Percentiles rank a stretch among this genome's conserved stretches.
Evolutionary conservation across 768 basidiomycete species (phyloP).

Genomic region (Leccinum rimulosum): DNA sequence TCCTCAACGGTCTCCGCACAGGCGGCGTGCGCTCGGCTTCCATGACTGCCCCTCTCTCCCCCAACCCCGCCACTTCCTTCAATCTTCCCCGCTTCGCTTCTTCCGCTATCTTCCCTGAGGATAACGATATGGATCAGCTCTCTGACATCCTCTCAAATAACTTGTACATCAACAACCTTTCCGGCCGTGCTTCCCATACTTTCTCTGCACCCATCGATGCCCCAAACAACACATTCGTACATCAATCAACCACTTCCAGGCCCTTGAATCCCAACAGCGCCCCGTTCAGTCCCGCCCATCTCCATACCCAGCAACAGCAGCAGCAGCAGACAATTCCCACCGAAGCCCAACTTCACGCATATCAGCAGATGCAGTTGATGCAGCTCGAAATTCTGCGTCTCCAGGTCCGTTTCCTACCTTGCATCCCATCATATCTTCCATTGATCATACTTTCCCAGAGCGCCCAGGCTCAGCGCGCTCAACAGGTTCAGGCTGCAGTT

Average conservation of each 20-base stretch:
- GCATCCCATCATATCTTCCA: conserved; percentile 1
- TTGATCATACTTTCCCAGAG: conserved; percentile 40
- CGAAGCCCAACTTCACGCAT: conserved; percentile 55
- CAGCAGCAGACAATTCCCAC: conserved; percentile 32
- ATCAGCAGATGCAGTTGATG: conserved; percentile 78
- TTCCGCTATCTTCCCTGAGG: conserved; percentile 44
- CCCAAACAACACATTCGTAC: conserved; percentile 60
- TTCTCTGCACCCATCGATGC: conserved; percentile 75
- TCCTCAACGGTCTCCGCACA: conserved; percentile 85
- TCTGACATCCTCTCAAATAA: conserved; percentile 53
- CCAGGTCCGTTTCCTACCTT: conserved; percentile 50
- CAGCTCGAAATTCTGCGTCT: conserved; percentile 80
- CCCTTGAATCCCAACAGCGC: conserved; percentile 51
- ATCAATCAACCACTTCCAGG: conserved; percentile 57
- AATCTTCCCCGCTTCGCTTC: conserved; percentile 56
- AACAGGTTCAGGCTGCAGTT: conserved; percentile 70
- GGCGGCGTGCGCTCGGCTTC: conserved; percentile 85
- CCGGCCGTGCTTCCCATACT: conserved; percentile 42
- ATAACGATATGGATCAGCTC: conserved; percentile 60
- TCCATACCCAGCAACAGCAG: conserved; percentile 35
- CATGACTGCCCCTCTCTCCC: conserved; percentile 58
- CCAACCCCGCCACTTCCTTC: conserved; percentile 61
- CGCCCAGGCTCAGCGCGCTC: conserved; percentile 56
- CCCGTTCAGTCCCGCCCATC: conserved; percentile 43
- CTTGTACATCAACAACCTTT: conserved; percentile 44